Base-by-base conservation (phyloP, 2,329 filamentous ascomycete species). In the Sclerotinia borealis region DNA sequence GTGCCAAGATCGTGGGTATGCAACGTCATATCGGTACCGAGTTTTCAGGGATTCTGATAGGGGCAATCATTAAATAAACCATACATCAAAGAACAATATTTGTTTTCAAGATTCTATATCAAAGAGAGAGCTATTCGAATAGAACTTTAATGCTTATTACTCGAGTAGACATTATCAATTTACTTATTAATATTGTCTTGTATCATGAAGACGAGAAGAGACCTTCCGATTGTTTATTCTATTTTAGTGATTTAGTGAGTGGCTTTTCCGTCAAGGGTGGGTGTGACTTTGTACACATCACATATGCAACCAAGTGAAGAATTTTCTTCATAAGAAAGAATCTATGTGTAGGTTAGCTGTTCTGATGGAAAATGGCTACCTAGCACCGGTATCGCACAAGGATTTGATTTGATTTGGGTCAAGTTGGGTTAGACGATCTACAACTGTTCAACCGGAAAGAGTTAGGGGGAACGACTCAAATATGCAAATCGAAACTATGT, bases 1-100 rank as follows among this genome's bases (percentile, higher is more conserved):
- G 51, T 63, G 65, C 59, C 59, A 61, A 61, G 65, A 63, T 63
- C 61, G 34, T 22, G 39, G 48, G 22, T 45, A 61, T 45, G 39
- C 39, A 45, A 58, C 54, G 54, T 58, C 54, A 58, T 58, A 58
- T 52, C 27, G 17, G 15, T 52, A 60, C 60, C 60, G 49, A 62
- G 58, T 43, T 17, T 55, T 61, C 48, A 55, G 11, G 59, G 37
- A 47, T 47, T 54, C 48, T 61, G 59, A 61, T 55, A 61, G 48
- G 59, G 58, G 48, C 37, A 43, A 39, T n/a, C 50, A 34, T 7
- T n/a, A 34, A 34, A 43, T n/a, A 25, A 25, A 9, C n/a, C 49
- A 61, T n/a, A n/a, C n/a, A n/a, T n/a, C n/a, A n/a, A n/a, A n/a
- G n/a, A n/a, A n/a, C n/a, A n/a, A n/a, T n/a, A n/a, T n/a, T n/a